Evolutionary conservation across 768 basidiomycete species (phyloP), one percentile per base, ranked within the genome.

Genomic region (Trametes gibbosa): DNA sequence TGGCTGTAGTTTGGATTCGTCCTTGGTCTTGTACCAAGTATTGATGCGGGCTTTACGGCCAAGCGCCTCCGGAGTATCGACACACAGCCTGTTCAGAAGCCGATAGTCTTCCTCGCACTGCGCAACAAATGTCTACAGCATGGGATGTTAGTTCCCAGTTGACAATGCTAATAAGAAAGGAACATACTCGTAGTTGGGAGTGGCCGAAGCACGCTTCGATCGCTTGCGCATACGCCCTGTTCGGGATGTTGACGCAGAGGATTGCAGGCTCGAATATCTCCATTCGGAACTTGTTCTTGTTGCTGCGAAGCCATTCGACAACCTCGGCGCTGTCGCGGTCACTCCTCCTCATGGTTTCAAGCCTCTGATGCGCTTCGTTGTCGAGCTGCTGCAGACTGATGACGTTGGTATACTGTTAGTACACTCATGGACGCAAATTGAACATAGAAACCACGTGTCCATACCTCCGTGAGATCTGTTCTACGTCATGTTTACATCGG

Each of bases 221-320:
- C 3, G 86, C 83, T 68, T 84, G 77, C 1, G 84, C 83, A 58
- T 78, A 92, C 40, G 68, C 63, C 65, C 72, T 75, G 69, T 94
- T 81, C 16, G 86, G 84, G 14, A 96, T 81, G 19, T 75, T 85
- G 41, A 93, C 74, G 13, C 83, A 82, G 58, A 99, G 78, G 64
- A 85, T 76, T 0, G 94, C 85, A 16, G 97, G 96, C 71, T 95
- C 91, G 59, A 89, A 84, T n/a, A 98, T 85, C 53, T 86, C 80
- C 81, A 85, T 86, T 69, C 81, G 83, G 77, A 98, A 94, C 57
- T 75, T 73, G 61, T 80, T 64, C 47, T 75, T 78, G 67, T 95
- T 85, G 13, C 76, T 66, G 14, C 90, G 81, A 46, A 95, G 76
- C 91, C 92, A 95, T 3, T 78, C 57, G 2, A 92, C 85, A 2